Evolutionary conservation across 805 yeast genomes (phyloP).

Genomic region (Starmerella riodocensis): DNA sequence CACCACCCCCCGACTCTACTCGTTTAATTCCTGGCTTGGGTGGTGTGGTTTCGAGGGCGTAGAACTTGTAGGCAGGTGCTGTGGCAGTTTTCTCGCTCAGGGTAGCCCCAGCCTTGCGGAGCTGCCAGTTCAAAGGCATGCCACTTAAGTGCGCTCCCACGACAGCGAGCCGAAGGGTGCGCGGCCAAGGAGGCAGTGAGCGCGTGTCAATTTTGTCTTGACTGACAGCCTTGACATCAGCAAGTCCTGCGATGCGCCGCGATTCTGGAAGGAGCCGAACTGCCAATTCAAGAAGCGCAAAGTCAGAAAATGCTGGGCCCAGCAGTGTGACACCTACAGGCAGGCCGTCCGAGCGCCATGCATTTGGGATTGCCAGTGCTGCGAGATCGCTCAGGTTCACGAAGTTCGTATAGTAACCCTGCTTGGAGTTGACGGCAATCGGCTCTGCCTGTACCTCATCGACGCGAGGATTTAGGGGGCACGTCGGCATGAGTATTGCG

Average conservation of each 20-base stretch:
- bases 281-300: conserved; percentile 77
- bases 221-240: conserved; percentile 35
- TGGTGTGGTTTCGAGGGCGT: conserved; percentile 59
- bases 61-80: conserved; percentile 55
- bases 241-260: conserved; percentile 42
- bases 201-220: conserved; percentile 11
- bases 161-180: conserved; percentile 63
- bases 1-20: conserved; percentile 32
- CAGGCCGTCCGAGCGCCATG: conserved; percentile 74
- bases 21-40: conserved; percentile 89
- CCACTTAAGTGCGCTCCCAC: conserved; percentile 93
- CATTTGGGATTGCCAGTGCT: conserved; percentile 83
- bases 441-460: conserved; percentile 66
- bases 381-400: conserved; percentile 88
- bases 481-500: conserved; percentile 79
- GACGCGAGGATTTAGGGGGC: conserved; percentile 81
- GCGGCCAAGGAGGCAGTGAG: conserved; percentile 20
- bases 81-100: conserved; percentile 56
- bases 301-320: conserved; percentile 73
- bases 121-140: conserved; percentile 86
- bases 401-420: conserved; percentile 97
- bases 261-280: conserved; percentile 42
- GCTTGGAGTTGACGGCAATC: conserved; percentile 66
- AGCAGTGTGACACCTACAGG: conserved; percentile 85
- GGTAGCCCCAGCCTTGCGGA: conserved; percentile 67